These are phyloP conservation scores for Euphorbia schlechtendalii DNA, from an alignment of 441 rosid species.

Conservation along the genomic window DNA sequence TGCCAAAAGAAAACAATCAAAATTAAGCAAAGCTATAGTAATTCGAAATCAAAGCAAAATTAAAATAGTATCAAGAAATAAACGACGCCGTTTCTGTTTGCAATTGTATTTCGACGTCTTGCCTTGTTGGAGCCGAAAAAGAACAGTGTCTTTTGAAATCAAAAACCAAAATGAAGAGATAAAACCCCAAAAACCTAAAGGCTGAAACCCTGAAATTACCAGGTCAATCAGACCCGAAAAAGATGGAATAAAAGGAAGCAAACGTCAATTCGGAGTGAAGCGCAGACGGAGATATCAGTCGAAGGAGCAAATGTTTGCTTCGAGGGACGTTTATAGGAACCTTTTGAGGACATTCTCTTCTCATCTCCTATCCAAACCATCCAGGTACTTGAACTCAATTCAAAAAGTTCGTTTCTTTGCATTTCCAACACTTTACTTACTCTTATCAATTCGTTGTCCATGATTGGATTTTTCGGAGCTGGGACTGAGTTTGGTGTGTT, in stretches of 20 bases:
- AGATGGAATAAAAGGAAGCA: constrained; percentile 12
- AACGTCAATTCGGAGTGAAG: neutral
- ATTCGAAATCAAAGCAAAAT: neutral
- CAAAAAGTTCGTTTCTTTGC: neutral
- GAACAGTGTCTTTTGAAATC: neutral
- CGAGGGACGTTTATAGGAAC: constrained; percentile 43
- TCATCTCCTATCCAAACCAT: constrained; percentile 37
- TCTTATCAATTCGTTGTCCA: neutral
- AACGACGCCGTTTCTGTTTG: neutral
- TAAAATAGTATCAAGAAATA: neutral
- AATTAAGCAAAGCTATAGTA: neutral
- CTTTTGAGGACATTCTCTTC: constrained; percentile 41
- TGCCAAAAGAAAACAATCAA: neutral
- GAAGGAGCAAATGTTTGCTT: constrained; percentile 42
- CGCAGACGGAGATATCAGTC: neutral
- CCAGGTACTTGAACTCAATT: constrained; percentile 30
- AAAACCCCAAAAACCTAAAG: neutral
- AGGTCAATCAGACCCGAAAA: neutral
- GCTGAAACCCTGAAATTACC: constrained; percentile 21
- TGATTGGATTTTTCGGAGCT: neutral
- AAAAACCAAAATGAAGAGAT: neutral
- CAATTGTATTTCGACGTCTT: neutral
- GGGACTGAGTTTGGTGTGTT: constrained; percentile 4
- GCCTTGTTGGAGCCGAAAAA: neutral
- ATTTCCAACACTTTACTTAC: neutral